These are phyloP conservation scores for Lactarius hatsudake DNA, from an alignment of 768 basidiomycete species.

Conservation along the genomic window DNA sequence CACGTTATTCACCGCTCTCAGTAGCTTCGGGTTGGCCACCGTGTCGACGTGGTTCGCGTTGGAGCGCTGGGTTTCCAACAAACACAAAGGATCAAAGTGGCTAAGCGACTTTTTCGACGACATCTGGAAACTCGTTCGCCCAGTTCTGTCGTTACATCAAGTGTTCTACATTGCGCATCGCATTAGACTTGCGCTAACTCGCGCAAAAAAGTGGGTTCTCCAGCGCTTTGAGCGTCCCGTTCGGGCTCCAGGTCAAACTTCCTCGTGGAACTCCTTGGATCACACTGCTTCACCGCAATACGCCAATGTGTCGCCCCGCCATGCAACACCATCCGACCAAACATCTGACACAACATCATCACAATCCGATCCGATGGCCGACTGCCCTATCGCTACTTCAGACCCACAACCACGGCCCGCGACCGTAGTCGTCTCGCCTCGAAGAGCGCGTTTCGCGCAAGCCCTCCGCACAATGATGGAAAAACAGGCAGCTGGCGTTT, in stretches of 20 bases:
- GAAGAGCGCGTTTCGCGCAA: conserved; percentile 39
- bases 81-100: conserved; percentile 67
- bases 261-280: neutral
- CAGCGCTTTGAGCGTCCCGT: neutral
- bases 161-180: neutral
- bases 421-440: conserved; percentile 21
- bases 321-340: neutral
- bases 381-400: neutral
- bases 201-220: neutral
- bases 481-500: conserved; percentile 28
- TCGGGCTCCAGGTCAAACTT: neutral
- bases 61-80: conserved; percentile 61
- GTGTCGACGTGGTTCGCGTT: conserved; percentile 74
- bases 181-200: neutral
- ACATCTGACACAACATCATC: neutral
- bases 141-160: neutral
- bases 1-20: conserved; percentile 72
- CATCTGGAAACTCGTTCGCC: conserved; percentile 32
- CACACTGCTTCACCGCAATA: neutral
- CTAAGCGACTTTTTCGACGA: conserved; percentile 57
- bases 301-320: neutral
- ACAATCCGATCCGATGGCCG: neutral
- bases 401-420: neutral
- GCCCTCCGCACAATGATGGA: conserved; percentile 48
- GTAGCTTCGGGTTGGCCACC: conserved; percentile 65